Evolutionary conservation across 192 early-diverging fungal genomes (phyloP), one percentile per base, ranked within the genome.

Genomic region (Backusella westeae): DNA sequence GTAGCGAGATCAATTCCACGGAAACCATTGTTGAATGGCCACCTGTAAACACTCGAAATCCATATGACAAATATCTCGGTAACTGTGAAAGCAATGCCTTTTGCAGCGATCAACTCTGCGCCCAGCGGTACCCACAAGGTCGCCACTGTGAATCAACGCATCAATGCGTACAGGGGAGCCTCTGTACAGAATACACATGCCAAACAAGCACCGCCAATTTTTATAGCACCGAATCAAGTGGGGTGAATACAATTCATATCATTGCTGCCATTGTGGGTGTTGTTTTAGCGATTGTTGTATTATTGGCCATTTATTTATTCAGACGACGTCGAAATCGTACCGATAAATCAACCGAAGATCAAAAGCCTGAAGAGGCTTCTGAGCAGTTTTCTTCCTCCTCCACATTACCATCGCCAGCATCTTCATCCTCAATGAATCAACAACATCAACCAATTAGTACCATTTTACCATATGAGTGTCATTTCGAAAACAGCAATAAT

Each of bases 1-100:
- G 21, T 21, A 21, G 34, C 17, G 15, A n/a, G 1, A 26, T 39
- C 3, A 69, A 69, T 14, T 39, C 34, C 0, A 69, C 35, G 7
- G 68, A 69, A 12, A 69, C 35, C 9, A 69, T 38, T 6, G 23
- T 69, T 35, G 68, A 69, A 69, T 69, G 68, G 68, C 68, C 68
- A 9, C 68, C 68, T 7, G n/a, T 39, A 41, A 38, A 35, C 8
- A 41, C 35, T 12, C 17, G 17, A 41, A 39, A 23, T 39, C 35
- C 34, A 41, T 69, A 69, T 23, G 68, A 69, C 8, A 41, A 12
- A 36, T 69, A 39, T 21, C 38, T 39, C 19, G 38, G 68, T 38
- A 69, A 69, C n/a, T 69, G 68, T 4, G 68, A 19, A 19, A 38
- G 38, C 10, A 41, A n/a, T 9, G 9, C 38, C 9, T 69, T 39